Evolutionary conservation across 73 alveolate species (phyloP), one percentile per base, ranked within the genome.

Genomic region (Symbiodinium pilosum): DNA sequence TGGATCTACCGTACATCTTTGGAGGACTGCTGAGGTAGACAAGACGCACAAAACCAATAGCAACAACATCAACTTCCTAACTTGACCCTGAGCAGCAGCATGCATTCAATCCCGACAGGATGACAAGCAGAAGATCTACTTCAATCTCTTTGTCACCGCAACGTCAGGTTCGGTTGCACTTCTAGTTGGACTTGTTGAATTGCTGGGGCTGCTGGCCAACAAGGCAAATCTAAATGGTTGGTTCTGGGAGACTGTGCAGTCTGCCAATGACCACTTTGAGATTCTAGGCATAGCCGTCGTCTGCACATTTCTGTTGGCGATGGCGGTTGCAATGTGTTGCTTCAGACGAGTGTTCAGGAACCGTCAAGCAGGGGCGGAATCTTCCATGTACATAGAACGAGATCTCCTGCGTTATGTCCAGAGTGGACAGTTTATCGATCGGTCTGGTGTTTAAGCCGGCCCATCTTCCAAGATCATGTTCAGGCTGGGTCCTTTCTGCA

Each of bases 391-490:
- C 59, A 11, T 16, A 24, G 26, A 36, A 18, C 87, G 40, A 28
- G 75, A 81, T 38, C 44, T 87, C 47, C 32, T 54, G 43, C 75
- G 94, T 34, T 87, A 59, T 43, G 94, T 87, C 44, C 84, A 87
- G 26, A 56, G 68, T 36, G 94, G 94, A 28, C 43, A 56, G 40
- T 87, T 87, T 69, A 87, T 87, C n/a, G 94, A 87, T 36, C 84
- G 94, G 32, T 87, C 94, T 3, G 94, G 94, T 30, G 94, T 87
- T 41, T 87, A 56, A 86, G 86, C n/a, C n/a, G n/a, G n/a, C n/a
- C n/a, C n/a, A n/a, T n/a, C n/a, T n/a, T n/a, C n/a, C n/a, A n/a
- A n/a, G n/a, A n/a, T n/a, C n/a, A n/a, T n/a, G n/a, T n/a, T n/a
- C n/a, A n/a, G n/a, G n/a, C n/a, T n/a, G n/a, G n/a, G n/a, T n/a